Evolutionary conservation across 106 monocot species (phyloP), one percentile per base, ranked within the genome.

Genomic region (Dioscorea dumetorum): DNA sequence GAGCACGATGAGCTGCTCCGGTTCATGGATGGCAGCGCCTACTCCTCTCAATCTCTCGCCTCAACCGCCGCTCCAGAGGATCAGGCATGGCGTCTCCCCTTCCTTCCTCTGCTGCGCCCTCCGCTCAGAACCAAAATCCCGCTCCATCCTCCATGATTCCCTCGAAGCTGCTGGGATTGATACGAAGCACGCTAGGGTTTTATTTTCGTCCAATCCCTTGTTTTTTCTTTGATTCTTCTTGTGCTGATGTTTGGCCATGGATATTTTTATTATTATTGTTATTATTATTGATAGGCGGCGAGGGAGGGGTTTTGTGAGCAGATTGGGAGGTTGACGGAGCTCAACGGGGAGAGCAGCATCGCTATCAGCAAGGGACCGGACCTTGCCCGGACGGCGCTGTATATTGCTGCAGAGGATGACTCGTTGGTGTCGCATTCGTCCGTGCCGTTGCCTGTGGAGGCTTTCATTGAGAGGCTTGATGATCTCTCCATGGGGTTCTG

Each of bases 321-420:
- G 65, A 74, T 78, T 22, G 56, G 65, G 54, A 61, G 64, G 56
- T 24, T 87, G n/a, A 60, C 69, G 4, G 54, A 22, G 67, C 61
- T 87, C 62, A 3, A 69, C n/a, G 64, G 59, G 4, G 80, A 61
- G 62, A 72, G 69, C 24, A 80, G 80, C 75, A 80, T 83, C 24
- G 71, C 71, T n/a, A 61, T 79, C 19, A 74, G 78, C 52, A 59
- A 33, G 48, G 79, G 77, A 6, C 57, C 79, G 10, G 79, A 89
- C 52, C 74, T 89, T 5, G 88, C 76, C 11, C 70, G 68, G 67
- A 68, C 79, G 17, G 85, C 82, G 5, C 76, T 89, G 33, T 68
- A 74, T 35, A 64, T 89, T 21, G 88, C 79, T 6, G 85, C 82
- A 19, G 88, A 89, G 82, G 88, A 89, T 56, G 88, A 89, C 52